Evolutionary conservation across 441 rosid genomes (phyloP).

Genomic region (Capsella rubella): DNA sequence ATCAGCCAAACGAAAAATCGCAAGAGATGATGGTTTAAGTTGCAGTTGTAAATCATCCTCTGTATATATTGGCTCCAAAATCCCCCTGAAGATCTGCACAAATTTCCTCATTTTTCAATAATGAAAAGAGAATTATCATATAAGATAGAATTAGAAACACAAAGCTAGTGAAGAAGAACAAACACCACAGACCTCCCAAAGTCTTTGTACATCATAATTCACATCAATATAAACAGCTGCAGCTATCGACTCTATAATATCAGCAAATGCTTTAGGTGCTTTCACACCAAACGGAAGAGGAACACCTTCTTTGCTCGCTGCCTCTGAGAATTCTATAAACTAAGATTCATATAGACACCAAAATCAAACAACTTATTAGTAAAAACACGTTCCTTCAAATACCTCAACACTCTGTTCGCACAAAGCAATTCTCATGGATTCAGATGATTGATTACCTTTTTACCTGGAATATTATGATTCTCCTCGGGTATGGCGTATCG

Average conservation of each 20-base stretch:
- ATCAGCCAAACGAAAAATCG: conserved; percentile 56
- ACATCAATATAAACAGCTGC: conserved; percentile 73
- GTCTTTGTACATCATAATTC: conserved; percentile 50
- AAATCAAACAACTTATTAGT: not conserved
- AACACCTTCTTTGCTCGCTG: conserved; percentile 54
- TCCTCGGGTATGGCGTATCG: conserved; percentile 21
- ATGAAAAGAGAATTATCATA: not conserved
- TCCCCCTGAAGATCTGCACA: not conserved
- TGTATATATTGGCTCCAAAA: conserved; percentile 4
- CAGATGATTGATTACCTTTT: not conserved
- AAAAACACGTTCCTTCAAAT: not conserved
- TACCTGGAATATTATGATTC: not conserved
- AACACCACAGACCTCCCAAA: conserved; percentile 65
- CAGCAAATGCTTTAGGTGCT: not conserved
- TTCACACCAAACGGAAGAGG: conserved; percentile 47
- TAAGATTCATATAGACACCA: conserved; percentile 3
- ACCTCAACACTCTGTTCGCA: too few species aligned
- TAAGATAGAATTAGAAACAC: not conserved
- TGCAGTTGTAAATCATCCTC: conserved; percentile 21
- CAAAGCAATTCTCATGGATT: too few species aligned
- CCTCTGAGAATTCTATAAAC: conserved; percentile 57
- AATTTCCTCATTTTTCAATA: not conserved
- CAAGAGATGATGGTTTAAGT: conserved; percentile 54
- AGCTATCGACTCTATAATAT: conserved; percentile 35
- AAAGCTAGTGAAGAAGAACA: not conserved